Evolutionary conservation across 1,284 basidiomycete genomes (phyloP), one percentile per base, ranked within the genome.

Genomic region (Gymnopus androsaceus): DNA sequence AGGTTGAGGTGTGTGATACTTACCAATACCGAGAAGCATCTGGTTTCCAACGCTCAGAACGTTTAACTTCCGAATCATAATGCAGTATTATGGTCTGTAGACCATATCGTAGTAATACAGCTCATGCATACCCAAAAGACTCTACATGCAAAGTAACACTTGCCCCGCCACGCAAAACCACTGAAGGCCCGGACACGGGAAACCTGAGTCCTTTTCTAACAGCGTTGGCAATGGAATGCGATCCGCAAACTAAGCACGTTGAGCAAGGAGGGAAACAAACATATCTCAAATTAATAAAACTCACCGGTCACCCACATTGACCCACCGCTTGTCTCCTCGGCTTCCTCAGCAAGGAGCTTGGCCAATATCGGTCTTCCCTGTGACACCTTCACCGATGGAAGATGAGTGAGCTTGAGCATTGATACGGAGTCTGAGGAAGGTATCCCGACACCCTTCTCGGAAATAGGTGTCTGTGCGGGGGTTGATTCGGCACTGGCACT

Each of bases 131-230:
- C 19, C 76, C 78, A 64, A 77, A 81, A 33, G 74, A 69, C 61
- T 82, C 81, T 15, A 80, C 73, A 63, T 79, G 75, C 25, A 82
- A 63, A 14, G 69, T 71, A 17, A 81, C 69, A 49, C 67, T 75
- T 2, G 79, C 72, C 0, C 74, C 73, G 25, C 79, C 78, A 12
- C 67, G 67, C 50, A 81, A 61, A 2, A 78, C 61, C 15, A 64
- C 68, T 4, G 42, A 36, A n/a, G 69, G 70, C 4, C 71, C 69
- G 1, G 74, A 68, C 7, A 57, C 25, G 9, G 51, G 31, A 36
- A 73, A 70, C 11, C 73, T 65, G 48, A 82, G 60, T 2, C 74
- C 74, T 2, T 55, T 55, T 2, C 79, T 73, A 11, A 77, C 76
- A 17, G 67, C 61, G 25, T 67, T 63, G 0, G 76, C 70, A 40